Evolutionary conservation across 1,139 yeast species (phyloP).

Genomic region (Debaryomyces coudertii): DNA sequence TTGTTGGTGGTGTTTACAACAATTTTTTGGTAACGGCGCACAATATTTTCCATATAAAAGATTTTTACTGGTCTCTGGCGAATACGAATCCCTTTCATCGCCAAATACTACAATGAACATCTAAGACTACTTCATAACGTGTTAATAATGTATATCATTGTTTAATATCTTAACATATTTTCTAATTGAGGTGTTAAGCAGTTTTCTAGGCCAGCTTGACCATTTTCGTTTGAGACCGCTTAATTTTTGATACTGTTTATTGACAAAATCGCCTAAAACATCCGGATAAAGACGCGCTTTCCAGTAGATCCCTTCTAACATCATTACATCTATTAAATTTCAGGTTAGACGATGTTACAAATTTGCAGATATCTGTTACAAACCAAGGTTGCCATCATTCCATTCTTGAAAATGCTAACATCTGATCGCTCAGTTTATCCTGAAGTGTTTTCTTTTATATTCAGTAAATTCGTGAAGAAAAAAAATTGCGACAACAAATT

Average conservation of each 20-base stretch:
- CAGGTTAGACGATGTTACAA: neutral
- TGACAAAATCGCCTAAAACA: constrained; percentile 2
- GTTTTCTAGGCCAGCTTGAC: neutral
- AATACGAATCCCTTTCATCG: neutral
- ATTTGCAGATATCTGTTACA: neutral
- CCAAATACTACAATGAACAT: neutral
- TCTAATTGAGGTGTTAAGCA: neutral
- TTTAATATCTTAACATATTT: neutral
- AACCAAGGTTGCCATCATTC: no score
- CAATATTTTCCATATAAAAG: constrained; percentile 1
- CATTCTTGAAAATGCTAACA: no score
- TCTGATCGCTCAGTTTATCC: no score
- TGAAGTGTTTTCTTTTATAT: no score
- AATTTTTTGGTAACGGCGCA: constrained; percentile 6
- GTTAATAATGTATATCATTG: neutral
- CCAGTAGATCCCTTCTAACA: neutral
- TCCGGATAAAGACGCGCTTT: neutral
- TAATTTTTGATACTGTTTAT: neutral
- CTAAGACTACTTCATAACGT: neutral
- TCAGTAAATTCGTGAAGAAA: no score
- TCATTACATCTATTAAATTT: neutral
- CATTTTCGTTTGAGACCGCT: constrained; percentile 5
- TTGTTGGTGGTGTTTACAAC: neutral
- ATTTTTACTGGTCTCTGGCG: neutral
- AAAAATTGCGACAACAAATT: no score